These are phyloP conservation scores for Leptographium flavum DNA, from an alignment of 2,329 filamentous ascomycete genomes.

Conservation along the genomic window DNA sequence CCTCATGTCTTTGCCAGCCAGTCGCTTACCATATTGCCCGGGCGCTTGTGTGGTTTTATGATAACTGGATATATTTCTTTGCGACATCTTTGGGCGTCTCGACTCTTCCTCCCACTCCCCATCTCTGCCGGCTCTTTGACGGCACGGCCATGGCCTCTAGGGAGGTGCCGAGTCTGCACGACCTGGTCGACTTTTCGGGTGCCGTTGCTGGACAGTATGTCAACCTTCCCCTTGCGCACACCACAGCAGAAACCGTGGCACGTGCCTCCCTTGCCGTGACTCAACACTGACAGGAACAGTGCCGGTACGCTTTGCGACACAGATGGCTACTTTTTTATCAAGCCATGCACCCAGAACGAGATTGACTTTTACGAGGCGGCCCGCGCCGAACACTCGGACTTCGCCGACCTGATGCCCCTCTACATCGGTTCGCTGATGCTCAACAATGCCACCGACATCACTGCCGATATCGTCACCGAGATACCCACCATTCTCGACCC, in stretches of 20 bases:
- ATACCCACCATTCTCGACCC: constrained; percentile 28
- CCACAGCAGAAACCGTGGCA: neutral
- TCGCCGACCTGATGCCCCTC: constrained; percentile 68
- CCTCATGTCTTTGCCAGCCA: too few relatives aligned
- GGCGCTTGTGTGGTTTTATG: too few relatives aligned
- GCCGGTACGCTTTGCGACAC: constrained; percentile 80
- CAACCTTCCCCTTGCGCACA: neutral
- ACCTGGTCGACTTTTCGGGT: constrained; percentile 55
- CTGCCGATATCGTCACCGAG: constrained; percentile 32
- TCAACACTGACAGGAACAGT: constrained; percentile 29
- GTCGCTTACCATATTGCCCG: too few relatives aligned
- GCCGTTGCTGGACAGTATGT: constrained; percentile 78
- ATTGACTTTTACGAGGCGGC: constrained; percentile 80
- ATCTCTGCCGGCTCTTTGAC: neutral
- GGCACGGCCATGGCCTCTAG: constrained; percentile 13
- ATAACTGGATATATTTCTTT: too few relatives aligned
- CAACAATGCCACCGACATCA: constrained; percentile 34
- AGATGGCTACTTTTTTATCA: constrained; percentile 78
- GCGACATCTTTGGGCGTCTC: too few relatives aligned
- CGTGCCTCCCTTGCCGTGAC: constrained; percentile 27
- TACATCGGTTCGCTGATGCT: constrained; percentile 71
- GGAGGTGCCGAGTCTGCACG: constrained; percentile 40
- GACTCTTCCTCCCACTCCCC: too few relatives aligned
- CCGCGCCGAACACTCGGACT: constrained; percentile 48
- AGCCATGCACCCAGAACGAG: constrained; percentile 78